Percentiles rank a stretch among this genome's conserved stretches.
These are phyloP conservation scores for Grammothele lineata DNA, from an alignment of 768 basidiomycete genomes.

Conservation along the genomic window DNA sequence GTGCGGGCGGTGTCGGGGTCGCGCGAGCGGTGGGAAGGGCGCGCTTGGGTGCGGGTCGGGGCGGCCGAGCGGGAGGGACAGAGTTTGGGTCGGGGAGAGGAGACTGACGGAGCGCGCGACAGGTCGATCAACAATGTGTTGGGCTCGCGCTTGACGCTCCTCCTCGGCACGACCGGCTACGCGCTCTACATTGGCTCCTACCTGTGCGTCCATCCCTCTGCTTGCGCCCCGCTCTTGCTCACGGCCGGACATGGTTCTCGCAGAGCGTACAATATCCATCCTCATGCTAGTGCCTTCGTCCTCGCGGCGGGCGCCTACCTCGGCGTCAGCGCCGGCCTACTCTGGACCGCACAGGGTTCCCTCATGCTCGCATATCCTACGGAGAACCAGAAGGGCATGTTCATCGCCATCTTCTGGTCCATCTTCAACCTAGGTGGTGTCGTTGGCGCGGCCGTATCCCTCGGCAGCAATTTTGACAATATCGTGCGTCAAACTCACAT, in stretches of 20 bases:
- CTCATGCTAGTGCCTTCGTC: slow-evolving; percentile 55
- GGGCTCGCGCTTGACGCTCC: slow-evolving; percentile 70
- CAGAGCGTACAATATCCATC: slow-evolving; percentile 70
- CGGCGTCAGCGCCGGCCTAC: slow-evolving; percentile 64
- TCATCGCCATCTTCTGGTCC: slow-evolving; percentile 78
- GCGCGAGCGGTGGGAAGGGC: too few species aligned
- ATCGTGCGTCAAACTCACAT: slow-evolving; percentile 32
- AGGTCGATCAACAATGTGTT: slow-evolving; percentile 80
- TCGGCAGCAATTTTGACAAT: slow-evolving; percentile 67
- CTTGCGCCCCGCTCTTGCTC: background rate
- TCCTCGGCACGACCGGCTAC: slow-evolving; percentile 73
- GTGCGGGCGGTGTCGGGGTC: too few species aligned
- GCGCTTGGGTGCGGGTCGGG: background rate
- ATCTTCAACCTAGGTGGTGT: slow-evolving; percentile 83
- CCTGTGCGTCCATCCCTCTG: slow-evolving; percentile 41
- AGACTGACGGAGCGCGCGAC: slow-evolving; percentile 4
- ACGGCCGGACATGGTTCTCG: too few species aligned
- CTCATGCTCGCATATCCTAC: slow-evolving; percentile 84
- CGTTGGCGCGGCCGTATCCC: slow-evolving; percentile 70
- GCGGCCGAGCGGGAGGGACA: background rate
- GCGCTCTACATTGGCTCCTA: slow-evolving; percentile 71
- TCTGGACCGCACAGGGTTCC: slow-evolving; percentile 86
- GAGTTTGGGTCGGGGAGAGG: background rate
- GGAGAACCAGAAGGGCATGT: slow-evolving; percentile 71
- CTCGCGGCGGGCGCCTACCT: slow-evolving; percentile 69